A percentile compares a stretch with the other conserved stretches of the same genome.
phyloP scores from a whole-genome alignment of 2,329 filamentous ascomycete species.

The Ophiostoma tasmaniense region DNA sequence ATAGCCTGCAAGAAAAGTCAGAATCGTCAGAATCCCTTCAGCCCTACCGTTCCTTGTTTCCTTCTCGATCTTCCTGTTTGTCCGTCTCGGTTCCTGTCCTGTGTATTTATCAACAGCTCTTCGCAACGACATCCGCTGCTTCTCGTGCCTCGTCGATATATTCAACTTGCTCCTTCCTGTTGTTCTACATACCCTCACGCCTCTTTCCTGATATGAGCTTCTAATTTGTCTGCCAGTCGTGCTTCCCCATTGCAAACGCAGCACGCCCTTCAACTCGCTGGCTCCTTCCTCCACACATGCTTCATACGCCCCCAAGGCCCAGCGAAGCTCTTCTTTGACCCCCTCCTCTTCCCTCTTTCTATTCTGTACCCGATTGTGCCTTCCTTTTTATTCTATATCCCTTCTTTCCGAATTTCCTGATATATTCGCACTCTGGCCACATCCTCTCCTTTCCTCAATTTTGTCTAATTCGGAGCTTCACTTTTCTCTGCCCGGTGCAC shows the following conservation, averaged over 20 bases:
- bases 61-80: neutral
- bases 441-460: neutral
- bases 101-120: neutral
- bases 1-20: neutral
- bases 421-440: neutral
- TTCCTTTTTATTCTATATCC: neutral
- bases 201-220: neutral
- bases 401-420: neutral
- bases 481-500: neutral
- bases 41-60: neutral
- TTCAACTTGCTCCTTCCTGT: neutral
- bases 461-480: neutral
- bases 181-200: neutral
- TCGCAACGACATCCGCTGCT: neutral
- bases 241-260: constrained; percentile 9
- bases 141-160: neutral
- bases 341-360: neutral
- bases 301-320: neutral
- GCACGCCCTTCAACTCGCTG: constrained; percentile 5
- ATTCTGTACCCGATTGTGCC: neutral
- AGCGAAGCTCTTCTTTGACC: neutral
- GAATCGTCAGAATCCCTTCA: neutral
- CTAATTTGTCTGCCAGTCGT: neutral
- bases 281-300: constrained; percentile 2
- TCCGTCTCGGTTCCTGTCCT: neutral